Percentiles rank a stretch among this genome's conserved stretches.
Evolutionary conservation across 805 yeast genomes (phyloP).

Genomic region (Barnettozyma sucrosica): DNA sequence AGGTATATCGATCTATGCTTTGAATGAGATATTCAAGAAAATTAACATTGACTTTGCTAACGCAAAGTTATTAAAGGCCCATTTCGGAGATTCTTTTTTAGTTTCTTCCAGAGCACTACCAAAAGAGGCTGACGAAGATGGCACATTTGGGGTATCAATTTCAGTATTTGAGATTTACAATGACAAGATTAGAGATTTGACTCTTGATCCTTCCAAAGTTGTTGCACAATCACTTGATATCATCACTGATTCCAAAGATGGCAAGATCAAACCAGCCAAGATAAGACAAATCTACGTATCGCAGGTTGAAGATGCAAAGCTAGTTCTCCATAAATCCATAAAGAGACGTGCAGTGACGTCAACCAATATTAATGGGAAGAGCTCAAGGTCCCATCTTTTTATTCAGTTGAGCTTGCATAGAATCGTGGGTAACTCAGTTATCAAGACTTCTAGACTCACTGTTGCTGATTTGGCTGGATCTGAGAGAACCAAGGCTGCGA

Average conservation of each 20-base stretch:
- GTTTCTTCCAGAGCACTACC: constrained; percentile 14
- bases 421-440: constrained; percentile 18
- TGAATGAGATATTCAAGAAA: constrained; percentile 30
- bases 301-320: constrained; percentile 32
- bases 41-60: constrained; percentile 19
- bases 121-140: constrained; percentile 11
- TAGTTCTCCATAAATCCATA: constrained; percentile 35
- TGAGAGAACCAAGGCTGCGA: constrained; percentile 42
- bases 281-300: constrained; percentile 35
- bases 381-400: constrained; percentile 51
- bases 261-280: constrained; percentile 39
- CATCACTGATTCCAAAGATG: constrained; percentile 36
- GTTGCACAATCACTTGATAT: constrained; percentile 34
- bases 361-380: constrained; percentile 38
- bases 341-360: constrained; percentile 35
- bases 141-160: constrained; percentile 36
- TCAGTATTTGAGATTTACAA: constrained; percentile 50
- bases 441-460: constrained; percentile 35
- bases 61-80: constrained; percentile 13
- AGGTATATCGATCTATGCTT: constrained; percentile 33
- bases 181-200: constrained; percentile 38
- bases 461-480: constrained; percentile 50
- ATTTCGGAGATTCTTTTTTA: constrained; percentile 22
- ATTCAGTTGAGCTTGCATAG: constrained; percentile 36
- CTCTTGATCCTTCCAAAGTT: constrained; percentile 25